Evolutionary conservation across 441 rosid species (phyloP).

Genomic region (Bruguiera hainesii): DNA sequence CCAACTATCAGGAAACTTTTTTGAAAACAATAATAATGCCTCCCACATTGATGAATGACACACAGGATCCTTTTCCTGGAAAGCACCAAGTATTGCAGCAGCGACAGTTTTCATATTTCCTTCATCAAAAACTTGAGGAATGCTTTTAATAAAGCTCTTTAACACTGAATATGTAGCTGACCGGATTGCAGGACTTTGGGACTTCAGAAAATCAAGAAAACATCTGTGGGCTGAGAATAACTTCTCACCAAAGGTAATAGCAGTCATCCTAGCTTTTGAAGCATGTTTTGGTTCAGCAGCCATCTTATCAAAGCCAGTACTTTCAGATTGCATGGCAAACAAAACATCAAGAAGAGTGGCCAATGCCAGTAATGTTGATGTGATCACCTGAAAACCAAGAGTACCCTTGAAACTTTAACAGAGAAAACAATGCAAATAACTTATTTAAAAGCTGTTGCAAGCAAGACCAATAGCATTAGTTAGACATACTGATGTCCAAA

Average conservation of each 20-base stretch:
- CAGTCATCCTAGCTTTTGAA: slow-evolving; percentile 70
- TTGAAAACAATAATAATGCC: slow-evolving; percentile 65
- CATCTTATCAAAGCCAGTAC: slow-evolving; percentile 56
- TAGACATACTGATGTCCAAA: too few species aligned
- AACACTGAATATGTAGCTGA: slow-evolving; percentile 75
- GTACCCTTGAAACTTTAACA: slow-evolving; percentile 2
- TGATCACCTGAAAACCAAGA: slow-evolving; percentile 55
- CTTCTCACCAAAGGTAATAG: slow-evolving; percentile 72
- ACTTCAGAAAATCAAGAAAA: slow-evolving; percentile 74
- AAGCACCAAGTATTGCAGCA: slow-evolving; percentile 72
- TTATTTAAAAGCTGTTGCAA: slow-evolving; percentile 11
- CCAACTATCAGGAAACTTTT: slow-evolving; percentile 85
- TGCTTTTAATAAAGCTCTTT: slow-evolving; percentile 65
- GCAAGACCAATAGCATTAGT: slow-evolving; percentile 6
- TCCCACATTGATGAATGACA: slow-evolving; percentile 98
- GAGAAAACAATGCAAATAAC: slow-evolving; percentile 6
- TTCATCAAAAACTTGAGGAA: slow-evolving; percentile 68
- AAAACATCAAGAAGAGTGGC: slow-evolving; percentile 86
- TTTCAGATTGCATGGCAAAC: slow-evolving; percentile 44
- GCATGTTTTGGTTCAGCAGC: slow-evolving; percentile 61
- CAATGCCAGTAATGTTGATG: slow-evolving; percentile 83
- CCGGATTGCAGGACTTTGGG: slow-evolving; percentile 65
- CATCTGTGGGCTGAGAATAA: slow-evolving; percentile 62
- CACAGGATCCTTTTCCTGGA: slow-evolving; percentile 80
- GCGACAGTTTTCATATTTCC: slow-evolving; percentile 62